Base-by-base conservation (phyloP, 257 asterid genomes). In the Oldenlandia corymbosa region DNA sequence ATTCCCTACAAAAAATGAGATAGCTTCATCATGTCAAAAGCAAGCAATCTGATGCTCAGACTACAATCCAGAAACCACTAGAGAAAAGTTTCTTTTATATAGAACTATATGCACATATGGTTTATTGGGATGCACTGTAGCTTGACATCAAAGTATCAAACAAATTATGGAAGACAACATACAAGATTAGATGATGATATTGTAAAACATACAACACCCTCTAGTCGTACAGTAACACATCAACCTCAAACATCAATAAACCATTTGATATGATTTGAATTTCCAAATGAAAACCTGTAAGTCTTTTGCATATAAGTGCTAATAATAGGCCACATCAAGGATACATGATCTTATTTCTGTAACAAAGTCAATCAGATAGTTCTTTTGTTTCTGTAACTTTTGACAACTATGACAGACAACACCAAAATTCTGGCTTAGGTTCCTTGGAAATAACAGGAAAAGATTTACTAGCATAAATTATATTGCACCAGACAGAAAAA, bases 1-100 rank as follows among this genome's bases (percentile, higher is more conserved):
- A 97, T 72, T 93, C 96, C 99, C 99, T 93, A 66, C 55, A n/a
- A 65, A 0, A 21, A 10, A 46, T 46, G 45, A 63, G 46, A 4
- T 8, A 36, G 26, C 14, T 34, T 4, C 17, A 43, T 20, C 7
- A 16, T 4, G 7, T 37, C 30, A 39, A 11, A 59, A 59, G 48
- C 21, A 37, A 5, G 2, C 39, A 13, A 39, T 37, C 12, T 39
- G 26, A 23, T 8, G 43, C 24, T 41, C n/a, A 18, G 4, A 41
- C n/a, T 39, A 59, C 53, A 60, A 16, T 23, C 36, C 24, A 60
- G 14, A 0, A 42, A 24, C 10, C 5, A 60, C 10, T 7, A 8
- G 7, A 8, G 0, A 41, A 16, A 42, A 42, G 36, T 26, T 39
- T 41, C 36, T 60, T 27, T 30, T n/a, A n/a, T 14, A n/a, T 60